Evolutionary conservation across 176 grass and related monocot genomes (phyloP).

Genomic region (Aegilops umbellulata): DNA sequence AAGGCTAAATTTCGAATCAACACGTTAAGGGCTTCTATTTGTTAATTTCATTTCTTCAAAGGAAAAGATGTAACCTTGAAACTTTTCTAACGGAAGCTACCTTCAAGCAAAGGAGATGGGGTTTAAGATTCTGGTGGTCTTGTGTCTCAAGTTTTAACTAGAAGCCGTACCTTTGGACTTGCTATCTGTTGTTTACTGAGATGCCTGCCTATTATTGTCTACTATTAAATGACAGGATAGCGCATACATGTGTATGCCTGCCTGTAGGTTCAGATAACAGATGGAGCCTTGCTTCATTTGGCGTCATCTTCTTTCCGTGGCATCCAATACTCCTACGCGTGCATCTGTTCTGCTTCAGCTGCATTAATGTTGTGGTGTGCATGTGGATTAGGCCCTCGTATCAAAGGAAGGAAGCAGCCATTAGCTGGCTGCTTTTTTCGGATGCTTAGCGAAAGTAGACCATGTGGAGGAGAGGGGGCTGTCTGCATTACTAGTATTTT

Average conservation of each 20-base stretch:
- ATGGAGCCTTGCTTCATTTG: background rate
- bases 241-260: too few species aligned
- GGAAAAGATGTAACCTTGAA: background rate
- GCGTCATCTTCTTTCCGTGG: background rate
- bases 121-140: background rate
- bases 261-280: background rate
- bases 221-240: background rate
- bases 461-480: background rate
- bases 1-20: background rate
- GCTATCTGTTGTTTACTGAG: background rate
- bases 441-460: constrained; percentile 30
- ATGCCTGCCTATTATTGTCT: background rate
- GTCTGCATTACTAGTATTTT: background rate
- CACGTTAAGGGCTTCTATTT: background rate
- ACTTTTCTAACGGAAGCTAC: constrained; percentile 6
- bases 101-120: background rate
- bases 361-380: background rate
- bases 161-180: background rate
- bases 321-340: background rate
- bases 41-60: background rate
- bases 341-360: background rate
- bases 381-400: background rate
- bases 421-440: constrained; percentile 10
- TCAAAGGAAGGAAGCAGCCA: background rate
- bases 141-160: background rate